Evolutionary conservation across 371 early-diverging fungal species (phyloP).

Genomic region (Saksenaea vasiformis): DNA sequence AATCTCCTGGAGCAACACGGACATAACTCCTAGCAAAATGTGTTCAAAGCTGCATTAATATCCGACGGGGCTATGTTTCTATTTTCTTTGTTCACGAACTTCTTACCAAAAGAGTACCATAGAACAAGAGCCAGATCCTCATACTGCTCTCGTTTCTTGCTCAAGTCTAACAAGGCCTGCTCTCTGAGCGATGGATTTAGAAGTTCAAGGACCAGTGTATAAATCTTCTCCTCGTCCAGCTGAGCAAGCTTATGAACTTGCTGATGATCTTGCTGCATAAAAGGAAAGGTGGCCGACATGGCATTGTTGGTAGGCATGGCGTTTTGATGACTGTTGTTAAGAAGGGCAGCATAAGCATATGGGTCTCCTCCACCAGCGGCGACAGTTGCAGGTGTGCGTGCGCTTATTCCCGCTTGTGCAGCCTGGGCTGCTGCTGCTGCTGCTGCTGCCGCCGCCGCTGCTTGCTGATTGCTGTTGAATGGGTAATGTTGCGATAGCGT

Average conservation of each 20-base stretch:
- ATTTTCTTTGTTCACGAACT: background rate
- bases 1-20: slow-evolving; percentile 93
- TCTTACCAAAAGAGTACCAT: slow-evolving; percentile 94
- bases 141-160: slow-evolving; percentile 92
- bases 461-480: slow-evolving; percentile 22
- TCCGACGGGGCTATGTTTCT: background rate
- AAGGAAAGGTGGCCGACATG: slow-evolving; percentile 16
- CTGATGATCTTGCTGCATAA: slow-evolving; percentile 35
- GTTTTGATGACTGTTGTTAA: slow-evolving; percentile 16
- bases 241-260: slow-evolving; percentile 49
- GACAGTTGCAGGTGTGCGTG: slow-evolving; percentile 7
- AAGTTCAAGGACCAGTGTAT: slow-evolving; percentile 85
- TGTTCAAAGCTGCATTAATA: background rate
- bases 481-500: slow-evolving; percentile 41
- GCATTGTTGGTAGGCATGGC: slow-evolving; percentile 10
- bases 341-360: slow-evolving; percentile 18
- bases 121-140: slow-evolving; percentile 93
- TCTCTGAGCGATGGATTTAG: slow-evolving; percentile 80
- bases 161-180: slow-evolving; percentile 88
- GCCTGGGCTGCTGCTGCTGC: slow-evolving; percentile 25
- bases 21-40: slow-evolving; percentile 81
- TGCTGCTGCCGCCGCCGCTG: slow-evolving; percentile 16
- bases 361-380: slow-evolving; percentile 13
- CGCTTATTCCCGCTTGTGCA: slow-evolving; percentile 16
- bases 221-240: slow-evolving; percentile 80